Evolutionary conservation across 2,329 filamentous ascomycete genomes (phyloP), one percentile per base, ranked within the genome.

Genomic region (Ophiostoma piceae): DNA sequence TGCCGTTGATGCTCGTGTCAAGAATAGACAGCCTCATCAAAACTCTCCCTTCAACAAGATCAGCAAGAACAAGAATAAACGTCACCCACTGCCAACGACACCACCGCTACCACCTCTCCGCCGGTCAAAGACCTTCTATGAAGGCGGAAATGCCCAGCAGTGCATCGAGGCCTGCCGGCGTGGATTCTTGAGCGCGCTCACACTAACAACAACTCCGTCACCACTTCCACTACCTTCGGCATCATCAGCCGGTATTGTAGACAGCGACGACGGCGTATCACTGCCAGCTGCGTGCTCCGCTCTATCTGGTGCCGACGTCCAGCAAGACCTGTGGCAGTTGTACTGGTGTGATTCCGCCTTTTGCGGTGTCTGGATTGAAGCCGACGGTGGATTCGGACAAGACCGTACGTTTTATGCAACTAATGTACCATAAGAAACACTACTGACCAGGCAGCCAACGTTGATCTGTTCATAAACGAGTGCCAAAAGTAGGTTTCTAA

Each of bases 291-390:
- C 67, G 66, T 72, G 73, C 62, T 41, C 67, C 3, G 26, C 62
- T 14, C 68, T 73, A 43, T 69, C 71, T 11, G 57, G 32, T 3
- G 1, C 67, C 1, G 57, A 76, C 41, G n/a, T 39, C 6, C 62
- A 65, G n/a, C 3, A 74, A 35, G 74, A 77, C 60, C 78, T 86
- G 12, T 81, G 79, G 78, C 74, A 77, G 57, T 76, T 86, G 29
- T 86, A 86, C 74, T 83, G 83, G 75, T 85, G 84, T 75, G 83
- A 85, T 74, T 79, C 80, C 67, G 79, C 78, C 67, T 79, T 79
- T 67, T 87, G 84, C 74, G 84, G 84, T 37, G 82, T 86, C 64
- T 76, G 79, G 71, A 79, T 79, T 62, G 71, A 73, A 67, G 68
- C 41, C 60, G 4, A 37, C 12, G 74, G 72, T 57, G 75, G 74